Evolutionary conservation across 345 rosid species (phyloP), one percentile per base, ranked within the genome.

Genomic region (Linum lewisii): DNA sequence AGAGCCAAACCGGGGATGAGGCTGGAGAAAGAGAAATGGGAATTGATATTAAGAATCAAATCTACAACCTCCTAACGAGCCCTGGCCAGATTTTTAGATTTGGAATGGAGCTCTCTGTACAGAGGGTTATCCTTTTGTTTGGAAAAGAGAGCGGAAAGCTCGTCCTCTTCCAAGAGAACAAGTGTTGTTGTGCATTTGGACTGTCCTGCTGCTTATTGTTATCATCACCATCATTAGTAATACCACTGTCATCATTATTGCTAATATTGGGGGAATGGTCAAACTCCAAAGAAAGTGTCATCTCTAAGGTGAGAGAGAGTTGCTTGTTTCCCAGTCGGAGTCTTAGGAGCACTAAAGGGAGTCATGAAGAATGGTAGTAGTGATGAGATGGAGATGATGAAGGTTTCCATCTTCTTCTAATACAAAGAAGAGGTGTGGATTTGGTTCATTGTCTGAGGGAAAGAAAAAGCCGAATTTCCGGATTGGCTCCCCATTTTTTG

Each of bases 81-180:
- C 11, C 16, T 18, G 58, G 64, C 65, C 34, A 82, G 66, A 66
- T 60, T 65, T n/a, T n/a, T n/a, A 36, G 60, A 72, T 51, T 74
- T 68, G 53, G 34, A 24, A 25, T 64, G 60, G 13, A 82, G 53
- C 13, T 24, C 66, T 24, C 64, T 44, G 19, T 29, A 59, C 45
- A 78, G 58, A 3, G 59, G 83, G 51, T 72, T 78, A 24, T 23
- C 55, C 63, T 74, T 76, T 74, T 87, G 72, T 57, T 77, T 87
- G 8, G 78, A 64, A 6, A 78, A 58, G 44, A 87, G 61, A 47
- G 68, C 49, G 24, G 70, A 21, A 64, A 82, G 82, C 61, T 87
- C 91, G 11, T 80, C 95, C 45, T 88, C 92, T 57, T 84, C 88
- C 96, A 91, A 67, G 66, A 80, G 45, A 83, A 85, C 69, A 42